Conservation (phyloP, 2,329 filamentous ascomycete species). For the Fusarium bactridioides region DNA sequence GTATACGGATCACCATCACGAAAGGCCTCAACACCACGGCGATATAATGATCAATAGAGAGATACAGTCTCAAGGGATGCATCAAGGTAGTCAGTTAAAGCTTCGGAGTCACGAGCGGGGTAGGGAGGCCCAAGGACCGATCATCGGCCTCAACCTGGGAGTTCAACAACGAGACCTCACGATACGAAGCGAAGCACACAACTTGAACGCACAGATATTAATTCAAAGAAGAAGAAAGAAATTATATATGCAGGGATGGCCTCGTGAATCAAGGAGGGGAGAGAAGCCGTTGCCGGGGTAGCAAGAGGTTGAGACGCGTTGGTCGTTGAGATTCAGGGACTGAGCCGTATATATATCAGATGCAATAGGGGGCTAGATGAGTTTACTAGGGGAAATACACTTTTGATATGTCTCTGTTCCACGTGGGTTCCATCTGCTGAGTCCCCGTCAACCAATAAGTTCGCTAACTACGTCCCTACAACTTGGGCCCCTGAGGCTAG, state of each 20-base stretch:
- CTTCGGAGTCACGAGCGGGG: background rate
- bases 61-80: fast-evolving
- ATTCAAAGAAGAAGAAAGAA: conserved; percentile 6
- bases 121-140: background rate
- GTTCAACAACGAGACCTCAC: background rate
- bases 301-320: conserved; percentile 12
- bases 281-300: background rate
- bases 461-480: background rate
- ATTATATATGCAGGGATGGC: background rate
- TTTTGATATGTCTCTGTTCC: background rate
- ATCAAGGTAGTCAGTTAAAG: background rate
- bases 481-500: background rate
- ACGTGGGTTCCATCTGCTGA: background rate
- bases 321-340: background rate
- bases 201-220: conserved; percentile 8
- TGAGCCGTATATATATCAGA: conserved; percentile 1
- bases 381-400: background rate
- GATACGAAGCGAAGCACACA: background rate
- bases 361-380: background rate
- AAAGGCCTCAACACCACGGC: conserved; percentile 14
- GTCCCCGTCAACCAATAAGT: conserved; percentile 1
- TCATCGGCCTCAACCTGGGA: background rate
- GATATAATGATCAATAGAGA: background rate
- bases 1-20: background rate
- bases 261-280: background rate